Percentiles rank a stretch among this genome's conserved stretches.
Evolutionary conservation across 2,329 filamentous ascomycete genomes (phyloP).

Genomic region (Camptophora hylomeconis): DNA sequence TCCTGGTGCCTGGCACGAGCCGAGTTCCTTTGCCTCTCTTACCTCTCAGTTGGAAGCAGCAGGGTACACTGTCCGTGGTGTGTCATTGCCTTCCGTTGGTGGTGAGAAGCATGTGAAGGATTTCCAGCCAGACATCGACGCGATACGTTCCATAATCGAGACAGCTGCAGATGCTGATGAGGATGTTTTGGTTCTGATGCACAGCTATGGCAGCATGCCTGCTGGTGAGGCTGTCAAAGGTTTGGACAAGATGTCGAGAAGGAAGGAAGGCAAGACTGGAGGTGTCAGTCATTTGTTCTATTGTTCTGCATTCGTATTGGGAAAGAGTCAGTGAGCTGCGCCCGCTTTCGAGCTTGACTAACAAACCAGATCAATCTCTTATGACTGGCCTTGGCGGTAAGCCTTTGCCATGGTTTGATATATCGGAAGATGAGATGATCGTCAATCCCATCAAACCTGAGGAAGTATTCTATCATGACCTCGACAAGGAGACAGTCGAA

Average conservation of each 20-base stretch:
- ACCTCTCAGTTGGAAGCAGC: constrained; percentile 20
- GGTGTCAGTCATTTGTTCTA: constrained; percentile 17
- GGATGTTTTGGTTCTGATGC: constrained; percentile 15
- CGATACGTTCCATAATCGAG: constrained; percentile 19
- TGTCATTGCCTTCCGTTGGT: constrained; percentile 20
- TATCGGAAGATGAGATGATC: constrained; percentile 7
- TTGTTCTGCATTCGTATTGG: constrained; percentile 15
- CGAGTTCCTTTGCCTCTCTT: constrained; percentile 21
- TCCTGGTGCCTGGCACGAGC: constrained; percentile 28
- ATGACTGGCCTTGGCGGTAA: constrained; percentile 6
- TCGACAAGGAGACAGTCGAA: constrained; percentile 16
- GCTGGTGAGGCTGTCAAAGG: constrained; percentile 15
- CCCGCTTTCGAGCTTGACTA: constrained; percentile 1
- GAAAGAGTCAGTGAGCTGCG: constrained; percentile 2
- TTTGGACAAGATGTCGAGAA: constrained; percentile 8
- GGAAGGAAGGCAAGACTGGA: constrained; percentile 5
- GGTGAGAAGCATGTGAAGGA: constrained; percentile 22
- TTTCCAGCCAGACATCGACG: constrained; percentile 23
- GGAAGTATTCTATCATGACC: constrained; percentile 25
- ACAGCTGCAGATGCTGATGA: constrained; percentile 7
- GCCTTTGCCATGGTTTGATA: constrained; percentile 9
- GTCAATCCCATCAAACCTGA: constrained; percentile 7
- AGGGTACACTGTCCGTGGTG: constrained; percentile 23
- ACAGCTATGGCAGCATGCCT: constrained; percentile 19
- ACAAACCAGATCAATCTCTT: constrained; percentile 2